Evolutionary conservation across 148 eudicot species (phyloP).

Genomic region (Rhododendron henanense): DNA sequence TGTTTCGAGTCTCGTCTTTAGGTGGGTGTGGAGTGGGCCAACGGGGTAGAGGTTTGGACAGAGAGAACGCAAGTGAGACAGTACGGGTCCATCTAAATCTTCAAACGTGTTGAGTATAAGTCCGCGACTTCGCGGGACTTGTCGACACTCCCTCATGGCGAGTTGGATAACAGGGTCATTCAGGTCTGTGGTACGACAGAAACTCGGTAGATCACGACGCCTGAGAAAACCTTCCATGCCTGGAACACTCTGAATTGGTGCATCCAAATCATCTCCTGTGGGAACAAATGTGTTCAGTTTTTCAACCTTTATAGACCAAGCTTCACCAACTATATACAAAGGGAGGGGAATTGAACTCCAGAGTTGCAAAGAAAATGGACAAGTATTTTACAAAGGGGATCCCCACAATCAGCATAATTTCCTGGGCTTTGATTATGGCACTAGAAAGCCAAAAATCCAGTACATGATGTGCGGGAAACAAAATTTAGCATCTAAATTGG

Average conservation of each 20-base stretch:
- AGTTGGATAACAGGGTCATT: constrained; percentile 13
- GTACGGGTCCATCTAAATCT: constrained; percentile 17
- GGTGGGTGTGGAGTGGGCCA: constrained; percentile 24
- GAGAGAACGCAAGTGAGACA: constrained; percentile 1
- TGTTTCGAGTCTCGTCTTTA: constrained; percentile 8
- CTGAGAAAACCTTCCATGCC: constrained; percentile 34
- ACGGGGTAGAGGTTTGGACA: constrained; percentile 20
- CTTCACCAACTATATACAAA: background rate
- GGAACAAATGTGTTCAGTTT: background rate
- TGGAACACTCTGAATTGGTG: constrained; percentile 16
- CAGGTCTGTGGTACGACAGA: constrained; percentile 23
- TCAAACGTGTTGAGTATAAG: constrained; percentile 37
- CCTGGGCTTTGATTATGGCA: background rate
- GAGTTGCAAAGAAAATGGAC: background rate
- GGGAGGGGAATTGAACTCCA: background rate
- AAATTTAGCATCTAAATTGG: background rate
- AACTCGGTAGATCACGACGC: constrained; percentile 45
- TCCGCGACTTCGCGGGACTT: constrained; percentile 24
- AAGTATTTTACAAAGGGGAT: background rate
- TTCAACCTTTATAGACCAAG: background rate
- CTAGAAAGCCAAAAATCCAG: background rate
- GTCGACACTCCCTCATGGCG: constrained; percentile 13
- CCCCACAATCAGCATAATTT: background rate
- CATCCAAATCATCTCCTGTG: constrained; percentile 33
- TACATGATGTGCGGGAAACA: background rate